Base-by-base conservation (phyloP, 306 rosid species). In the Lathyrus sativus region DNA sequence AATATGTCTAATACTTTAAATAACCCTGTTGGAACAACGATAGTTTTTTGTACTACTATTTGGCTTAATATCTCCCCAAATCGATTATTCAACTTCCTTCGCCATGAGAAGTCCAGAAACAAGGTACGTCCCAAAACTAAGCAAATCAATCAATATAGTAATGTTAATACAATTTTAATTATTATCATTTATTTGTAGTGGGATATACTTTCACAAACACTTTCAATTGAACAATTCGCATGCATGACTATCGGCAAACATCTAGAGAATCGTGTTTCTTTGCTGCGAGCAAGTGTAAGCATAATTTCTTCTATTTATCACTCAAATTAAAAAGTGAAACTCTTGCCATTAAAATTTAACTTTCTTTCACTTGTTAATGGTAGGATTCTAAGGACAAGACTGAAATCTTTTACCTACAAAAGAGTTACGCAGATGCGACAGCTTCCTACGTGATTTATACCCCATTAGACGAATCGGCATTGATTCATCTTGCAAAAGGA, bases 361-460 rank as follows among this genome's bases (percentile, higher is more conserved):
- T 13, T 18, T 6, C 0, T 0, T 8, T 61, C 19, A 1, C 58
- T 57, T 70, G 14, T 7, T 9, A 53, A n/a, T 70, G 68, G n/a
- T 29, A 87, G 96, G 41, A 53, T 12, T n/a, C 80, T 6, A 9
- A 54, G 39, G 81, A 33, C 24, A 49, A 70, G 75, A 22, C 61
- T 12, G 83, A 31, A 5, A 62, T 74, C 3, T 29, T 48, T 19
- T 86, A 80, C 58, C 15, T 86, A n/a, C 97, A 90, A 74, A 82
- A 81, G 76, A 84, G 90, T 59, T 67, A 65, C 73, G 80, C 76
- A 7, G 85, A 83, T 70, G 2, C 71, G 12, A 50, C 76, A 4
- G 80, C 73, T 9, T 81, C 85, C 0, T 88, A 88, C 29, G 79
- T 88, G 18, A 50, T 82, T 5, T 85, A 76, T 66, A 84, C 91